These are phyloP conservation scores for Globisporangium paddicum DNA, from an alignment of 352 stramenopile genomes.

Conservation along the genomic window DNA sequence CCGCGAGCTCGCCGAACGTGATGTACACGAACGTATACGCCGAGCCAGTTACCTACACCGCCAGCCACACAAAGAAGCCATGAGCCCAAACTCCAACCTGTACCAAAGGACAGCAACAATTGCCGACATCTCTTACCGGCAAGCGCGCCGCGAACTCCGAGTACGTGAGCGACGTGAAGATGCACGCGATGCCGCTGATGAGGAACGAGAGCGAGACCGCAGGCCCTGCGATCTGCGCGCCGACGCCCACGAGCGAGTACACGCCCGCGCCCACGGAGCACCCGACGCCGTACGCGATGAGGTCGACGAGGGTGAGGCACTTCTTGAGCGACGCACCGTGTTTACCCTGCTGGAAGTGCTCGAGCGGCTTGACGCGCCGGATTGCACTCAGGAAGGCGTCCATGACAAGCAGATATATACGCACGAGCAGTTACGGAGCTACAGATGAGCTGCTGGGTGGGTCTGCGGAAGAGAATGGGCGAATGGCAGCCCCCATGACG, in stretches of 20 bases:
- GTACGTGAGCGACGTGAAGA: slow-evolving; percentile 90
- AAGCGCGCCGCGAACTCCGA: slow-evolving; percentile 86
- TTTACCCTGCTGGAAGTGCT: slow-evolving; percentile 34
- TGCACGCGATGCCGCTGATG: slow-evolving; percentile 81
- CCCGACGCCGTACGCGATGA: slow-evolving; percentile 88
- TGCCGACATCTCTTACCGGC: slow-evolving; percentile 44
- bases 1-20: slow-evolving; percentile 82
- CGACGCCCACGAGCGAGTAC: slow-evolving; percentile 88
- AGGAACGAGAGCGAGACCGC: slow-evolving; percentile 90
- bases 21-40: slow-evolving; percentile 90
- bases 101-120: background rate
- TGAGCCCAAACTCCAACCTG: background rate
- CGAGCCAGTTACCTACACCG: slow-evolving; percentile 69
- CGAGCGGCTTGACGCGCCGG: slow-evolving; percentile 65
- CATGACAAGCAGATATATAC: slow-evolving; percentile 27
- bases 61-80: background rate
- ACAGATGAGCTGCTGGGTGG: background rate
- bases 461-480: background rate
- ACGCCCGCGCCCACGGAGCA: slow-evolving; percentile 91
- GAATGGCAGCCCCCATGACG: too few relatives aligned
- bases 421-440: background rate
- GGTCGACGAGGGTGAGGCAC: slow-evolving; percentile 68
- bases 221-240: slow-evolving; percentile 79
- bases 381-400: slow-evolving; percentile 50
- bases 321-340: slow-evolving; percentile 38